Evolutionary conservation across 495 filamentous ascomycete genomes (phyloP).

Genomic region (Xylaria venustula): DNA sequence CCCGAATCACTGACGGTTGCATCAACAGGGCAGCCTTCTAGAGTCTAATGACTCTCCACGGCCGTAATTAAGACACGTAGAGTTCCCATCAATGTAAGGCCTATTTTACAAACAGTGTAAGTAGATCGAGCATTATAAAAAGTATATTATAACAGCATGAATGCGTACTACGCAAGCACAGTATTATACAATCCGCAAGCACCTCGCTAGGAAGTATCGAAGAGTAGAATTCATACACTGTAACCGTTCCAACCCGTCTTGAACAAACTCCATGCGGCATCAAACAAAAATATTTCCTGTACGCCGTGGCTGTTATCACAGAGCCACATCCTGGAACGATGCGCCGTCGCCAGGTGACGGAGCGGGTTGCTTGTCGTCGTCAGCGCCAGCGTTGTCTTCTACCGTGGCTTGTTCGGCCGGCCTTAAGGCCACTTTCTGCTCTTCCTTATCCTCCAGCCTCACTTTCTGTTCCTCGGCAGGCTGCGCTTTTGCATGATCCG

Average conservation of each 20-base stretch:
- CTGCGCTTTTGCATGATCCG: conserved; percentile 29
- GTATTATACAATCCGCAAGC: conserved; percentile 3
- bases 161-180: not conserved
- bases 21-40: too few species aligned
- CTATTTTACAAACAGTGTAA: too few species aligned
- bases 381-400: not conserved
- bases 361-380: conserved; percentile 32
- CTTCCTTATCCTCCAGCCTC: conserved; percentile 51
- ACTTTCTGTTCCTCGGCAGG: conserved; percentile 56
- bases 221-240: not conserved
- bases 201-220: not conserved
- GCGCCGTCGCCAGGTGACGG: conserved; percentile 31
- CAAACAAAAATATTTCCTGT: not conserved
- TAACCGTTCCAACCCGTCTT: conserved; percentile 1
- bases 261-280: conserved; percentile 3
- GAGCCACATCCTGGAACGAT: conserved; percentile 17
- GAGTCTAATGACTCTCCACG: too few species aligned
- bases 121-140: not conserved
- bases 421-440: conserved; percentile 45
- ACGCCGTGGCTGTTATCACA: conserved; percentile 2
- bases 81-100: too few species aligned
- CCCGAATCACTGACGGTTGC: too few species aligned
- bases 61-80: too few species aligned
- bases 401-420: conserved; percentile 20
- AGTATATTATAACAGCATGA: not conserved